Conservation (phyloP, 2,329 filamentous ascomycete species). For the Xylaria sp. region DNA sequence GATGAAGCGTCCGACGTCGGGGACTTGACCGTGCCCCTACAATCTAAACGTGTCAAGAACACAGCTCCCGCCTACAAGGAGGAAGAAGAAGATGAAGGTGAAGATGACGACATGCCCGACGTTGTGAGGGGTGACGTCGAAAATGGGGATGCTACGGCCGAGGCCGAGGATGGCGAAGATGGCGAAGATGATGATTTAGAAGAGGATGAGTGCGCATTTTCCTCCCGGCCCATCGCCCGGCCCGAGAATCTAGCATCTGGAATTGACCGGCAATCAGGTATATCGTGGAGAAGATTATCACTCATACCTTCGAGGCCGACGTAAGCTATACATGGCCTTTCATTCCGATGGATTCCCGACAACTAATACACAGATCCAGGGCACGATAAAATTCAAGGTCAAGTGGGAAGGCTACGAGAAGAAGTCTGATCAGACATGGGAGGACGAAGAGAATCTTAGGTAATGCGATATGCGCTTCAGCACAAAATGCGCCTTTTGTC, state of each 20-base stretch:
- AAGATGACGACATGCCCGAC: conserved; percentile 32
- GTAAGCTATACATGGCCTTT: conserved; percentile 41
- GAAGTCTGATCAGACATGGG: conserved; percentile 74
- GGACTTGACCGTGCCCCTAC: conserved; percentile 27
- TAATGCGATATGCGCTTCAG: conserved; percentile 35
- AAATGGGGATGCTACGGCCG: conserved; percentile 22
- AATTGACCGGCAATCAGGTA: conserved; percentile 51
- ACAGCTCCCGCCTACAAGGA: conserved; percentile 7
- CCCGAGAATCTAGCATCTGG: neutral
- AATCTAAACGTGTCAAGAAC: conserved; percentile 20
- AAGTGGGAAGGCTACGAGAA: conserved; percentile 82
- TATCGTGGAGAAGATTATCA: conserved; percentile 73
- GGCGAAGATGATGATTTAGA: conserved; percentile 40
- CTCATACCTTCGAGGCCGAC: conserved; percentile 62
- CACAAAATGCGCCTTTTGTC: conserved; percentile 5
- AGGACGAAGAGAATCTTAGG: conserved; percentile 72
- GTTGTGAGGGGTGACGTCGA: conserved; percentile 20
- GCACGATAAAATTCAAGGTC: conserved; percentile 65
- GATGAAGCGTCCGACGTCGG: conserved; percentile 43
- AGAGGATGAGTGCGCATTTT: conserved; percentile 32
- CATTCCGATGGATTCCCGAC: neutral
- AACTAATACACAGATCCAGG: conserved; percentile 39
- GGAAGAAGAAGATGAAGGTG: conserved; percentile 21
- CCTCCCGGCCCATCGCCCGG: conserved; percentile 1
- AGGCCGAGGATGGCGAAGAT: conserved; percentile 36